phyloP scores from a whole-genome alignment of 2,329 filamentous ascomycete species.

The Aspergillus unguis region DNA sequence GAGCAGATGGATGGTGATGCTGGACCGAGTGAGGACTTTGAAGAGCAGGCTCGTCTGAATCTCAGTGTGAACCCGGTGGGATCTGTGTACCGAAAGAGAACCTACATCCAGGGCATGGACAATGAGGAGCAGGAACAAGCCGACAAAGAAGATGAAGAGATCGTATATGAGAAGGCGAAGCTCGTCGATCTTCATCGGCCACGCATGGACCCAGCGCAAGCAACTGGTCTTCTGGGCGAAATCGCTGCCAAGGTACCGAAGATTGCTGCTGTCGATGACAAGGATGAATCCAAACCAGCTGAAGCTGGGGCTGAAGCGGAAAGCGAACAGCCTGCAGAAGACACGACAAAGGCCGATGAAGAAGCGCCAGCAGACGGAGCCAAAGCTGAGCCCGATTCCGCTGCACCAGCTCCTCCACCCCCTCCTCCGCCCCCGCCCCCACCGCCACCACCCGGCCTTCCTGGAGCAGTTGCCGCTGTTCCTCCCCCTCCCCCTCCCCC shows the following conservation, averaged over 20 bases:
- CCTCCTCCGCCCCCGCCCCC: conserved; percentile 42
- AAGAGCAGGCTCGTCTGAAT: conserved; percentile 57
- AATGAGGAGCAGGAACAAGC: conserved; percentile 35
- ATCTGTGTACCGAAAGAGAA: conserved; percentile 61
- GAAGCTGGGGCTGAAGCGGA: too few relatives aligned
- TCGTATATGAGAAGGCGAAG: conserved; percentile 73
- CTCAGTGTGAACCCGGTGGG: conserved; percentile 72
- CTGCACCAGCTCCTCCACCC: not conserved
- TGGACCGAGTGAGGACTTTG: conserved; percentile 49
- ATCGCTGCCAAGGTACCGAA: conserved; percentile 73
- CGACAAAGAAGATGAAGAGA: conserved; percentile 56
- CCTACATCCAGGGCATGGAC: conserved; percentile 38
- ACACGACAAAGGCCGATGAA: conserved; percentile 51
- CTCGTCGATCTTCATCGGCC: conserved; percentile 73
- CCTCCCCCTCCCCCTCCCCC: conserved; percentile 45
- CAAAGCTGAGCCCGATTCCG: conserved; percentile 11
- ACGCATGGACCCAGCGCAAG: conserved; percentile 58
- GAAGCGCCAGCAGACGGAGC: conserved; percentile 4
- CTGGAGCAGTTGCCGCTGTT: conserved; percentile 48
- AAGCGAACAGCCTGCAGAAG: conserved; percentile 57
- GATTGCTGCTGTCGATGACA: conserved; percentile 53
- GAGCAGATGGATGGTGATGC: conserved; percentile 84
- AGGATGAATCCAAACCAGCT: conserved; percentile 56
- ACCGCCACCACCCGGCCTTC: conserved; percentile 34
- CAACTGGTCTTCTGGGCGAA: conserved; percentile 66